Evolutionary conservation across 2,329 filamentous ascomycete species (phyloP), one percentile per base, ranked within the genome.

Genomic region (Taxawa tesnikishii): DNA sequence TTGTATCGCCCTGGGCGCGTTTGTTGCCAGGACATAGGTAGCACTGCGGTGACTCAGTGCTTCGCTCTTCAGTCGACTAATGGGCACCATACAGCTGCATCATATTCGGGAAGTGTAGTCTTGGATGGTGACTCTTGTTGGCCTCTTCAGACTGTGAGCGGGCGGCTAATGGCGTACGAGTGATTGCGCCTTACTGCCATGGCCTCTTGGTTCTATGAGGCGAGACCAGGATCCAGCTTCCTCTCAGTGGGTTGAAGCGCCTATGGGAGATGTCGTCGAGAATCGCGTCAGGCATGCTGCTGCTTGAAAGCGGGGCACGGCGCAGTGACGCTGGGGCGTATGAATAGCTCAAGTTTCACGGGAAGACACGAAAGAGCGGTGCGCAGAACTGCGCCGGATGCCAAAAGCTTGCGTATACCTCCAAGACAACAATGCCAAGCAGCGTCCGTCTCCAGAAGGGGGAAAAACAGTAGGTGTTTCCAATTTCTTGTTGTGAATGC

Each of bases 221-320:
- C 11, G 90, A 96, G 10, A 98, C 90, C 23, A 98, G 72, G 38
- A 98, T 71, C 80, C 87, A 93, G 40, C 80, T 84, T 39, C 83
- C 85, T 43, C 83, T 79, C 40, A 98, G 68, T 32, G 84, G 83
- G 55, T 98, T 98, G 58, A 81, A 96, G 54, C 90, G 79, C 48
- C 90, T 72, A 55, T 98, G 90, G 26, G 90, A 94, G 49, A 98
- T 96, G 56, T 98, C 88, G 65, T 96, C 78, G 31, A 98, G 75
- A 33, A 67, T 59, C 12, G 58, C 56, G 39, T 67, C 60, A 13
- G 60, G 51, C 63, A 67, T 66, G 40, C 34, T 44, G 32, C 32
- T 33, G 21, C n/a, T n/a, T n/a, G n/a, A n/a, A n/a, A n/a, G n/a
- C n/a, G n/a, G n/a, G n/a, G n/a, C n/a, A n/a, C n/a, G n/a, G n/a